These are phyloP conservation scores for Luffa acutangula DNA, from an alignment of 306 rosid species.

Conservation along the genomic window DNA sequence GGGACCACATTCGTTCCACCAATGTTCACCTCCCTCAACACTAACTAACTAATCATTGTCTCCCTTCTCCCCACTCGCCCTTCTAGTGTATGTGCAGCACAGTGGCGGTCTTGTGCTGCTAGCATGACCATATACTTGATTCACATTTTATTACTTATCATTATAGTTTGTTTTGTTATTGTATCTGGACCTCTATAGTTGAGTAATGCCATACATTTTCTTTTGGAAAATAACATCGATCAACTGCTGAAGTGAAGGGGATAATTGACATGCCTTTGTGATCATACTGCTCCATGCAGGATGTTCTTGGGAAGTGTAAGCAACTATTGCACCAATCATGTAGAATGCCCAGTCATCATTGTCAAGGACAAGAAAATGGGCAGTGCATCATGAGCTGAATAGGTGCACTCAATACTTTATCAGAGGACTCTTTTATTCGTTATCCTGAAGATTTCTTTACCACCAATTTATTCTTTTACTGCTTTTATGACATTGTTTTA, in stretches of 20 bases:
- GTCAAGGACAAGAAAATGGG: slow-evolving; percentile 36
- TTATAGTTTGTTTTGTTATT: not conserved
- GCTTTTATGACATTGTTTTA: not conserved
- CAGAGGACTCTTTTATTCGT: not conserved
- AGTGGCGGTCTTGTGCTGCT: not conserved
- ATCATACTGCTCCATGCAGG: slow-evolving; percentile 25
- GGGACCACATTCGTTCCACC: not conserved
- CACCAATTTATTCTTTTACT: not conserved
- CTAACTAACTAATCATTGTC: not conserved
- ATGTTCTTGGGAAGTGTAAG: slow-evolving; percentile 95
- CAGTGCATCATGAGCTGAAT: slow-evolving; percentile 18
- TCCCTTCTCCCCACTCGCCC: not conserved
- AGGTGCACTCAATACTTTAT: slow-evolving; percentile 17
- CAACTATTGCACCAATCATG: slow-evolving; percentile 70
- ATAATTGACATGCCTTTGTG: not conserved
- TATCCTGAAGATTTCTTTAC: not conserved
- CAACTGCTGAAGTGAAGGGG: not conserved
- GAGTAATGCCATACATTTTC: not conserved
- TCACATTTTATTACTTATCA: not conserved
- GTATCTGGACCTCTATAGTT: not conserved
- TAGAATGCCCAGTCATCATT: slow-evolving; percentile 58
- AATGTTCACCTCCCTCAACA: not conserved
- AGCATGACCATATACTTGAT: not conserved
- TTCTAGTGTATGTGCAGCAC: not conserved
- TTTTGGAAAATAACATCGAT: not conserved